Base-by-base conservation (phyloP, 192 early-diverging fungal genomes). In the Coemansia sp. region DNA sequence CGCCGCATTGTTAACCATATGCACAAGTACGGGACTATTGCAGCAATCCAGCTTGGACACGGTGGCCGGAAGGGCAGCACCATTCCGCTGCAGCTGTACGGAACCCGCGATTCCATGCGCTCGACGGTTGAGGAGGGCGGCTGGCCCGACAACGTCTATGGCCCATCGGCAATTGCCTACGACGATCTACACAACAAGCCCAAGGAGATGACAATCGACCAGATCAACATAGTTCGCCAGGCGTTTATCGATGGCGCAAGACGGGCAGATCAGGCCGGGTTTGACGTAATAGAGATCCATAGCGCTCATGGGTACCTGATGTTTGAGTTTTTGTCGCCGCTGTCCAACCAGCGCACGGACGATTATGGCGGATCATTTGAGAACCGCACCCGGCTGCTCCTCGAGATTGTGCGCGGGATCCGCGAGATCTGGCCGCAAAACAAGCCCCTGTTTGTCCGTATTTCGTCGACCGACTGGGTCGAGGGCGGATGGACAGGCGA, bases 331-430 rank as follows among this genome's bases (percentile, higher is more conserved):
- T 65, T 95, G 10, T 90, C 88, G 12, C 88, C 91, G 3, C 56
- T 92, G 27, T 80, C 89, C 56, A 97, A 98, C 78, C 57, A 86
- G 23, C 89, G 96, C 59, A 95, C 92, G 0, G 96, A 98, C 70
- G 57, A 91, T 50, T 98, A 94, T 67, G 96, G 95, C 35, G 95
- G 96, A 0, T 88, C 87, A 1, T 87, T 95, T 39, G 91, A 95
- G 62, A 97, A 97, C 83, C 87, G 95, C 58, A 76, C 83, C 19
- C 88, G 92, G 0, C 88, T 94, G 59, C 64, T 88, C 27, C 45
- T 93, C 1, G 93, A 95, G 72, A 84, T 88, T 1, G 73, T 88
- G 21, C 56, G 69, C n/a, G 69, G 66, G 0, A 81, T 92, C 6
- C 88, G 93, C 38, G 50, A 69, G 11, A 84, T 86, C 35, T 94